phyloP scores from a whole-genome alignment of 257 asterid genomes.

The Vinca minor region DNA sequence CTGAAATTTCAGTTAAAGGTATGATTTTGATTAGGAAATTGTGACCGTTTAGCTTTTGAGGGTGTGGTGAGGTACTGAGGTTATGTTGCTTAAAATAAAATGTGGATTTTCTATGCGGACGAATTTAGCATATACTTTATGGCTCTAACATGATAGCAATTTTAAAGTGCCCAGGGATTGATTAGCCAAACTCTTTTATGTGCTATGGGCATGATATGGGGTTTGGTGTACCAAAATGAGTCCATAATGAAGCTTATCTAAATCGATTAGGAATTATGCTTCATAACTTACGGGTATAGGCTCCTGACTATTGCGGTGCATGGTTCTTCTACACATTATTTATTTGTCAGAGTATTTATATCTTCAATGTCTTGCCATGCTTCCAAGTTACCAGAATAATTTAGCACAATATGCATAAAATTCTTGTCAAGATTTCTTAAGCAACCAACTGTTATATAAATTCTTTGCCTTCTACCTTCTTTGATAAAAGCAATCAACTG shows the following conservation, averaged over 20 bases:
- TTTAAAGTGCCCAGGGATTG: background rate
- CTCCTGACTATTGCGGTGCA: background rate
- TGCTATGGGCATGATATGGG: background rate
- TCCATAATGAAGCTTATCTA: background rate
- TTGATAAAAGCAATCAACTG: background rate
- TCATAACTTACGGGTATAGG: background rate
- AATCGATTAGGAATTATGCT: background rate
- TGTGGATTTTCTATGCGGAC: background rate
- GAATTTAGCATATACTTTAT: background rate
- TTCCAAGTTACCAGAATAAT: background rate
- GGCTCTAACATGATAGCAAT: background rate
- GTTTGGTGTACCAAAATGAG: background rate
- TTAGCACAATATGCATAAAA: background rate
- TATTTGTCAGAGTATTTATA: background rate
- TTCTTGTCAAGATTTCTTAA: no score
- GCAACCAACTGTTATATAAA: no score
- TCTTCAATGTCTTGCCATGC: background rate
- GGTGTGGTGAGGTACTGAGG: background rate
- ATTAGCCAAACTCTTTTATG: background rate
- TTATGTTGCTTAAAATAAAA: no score
- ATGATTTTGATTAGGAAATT: background rate
- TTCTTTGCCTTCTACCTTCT: background rate
- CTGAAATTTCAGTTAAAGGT: background rate
- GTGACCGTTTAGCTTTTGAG: background rate
- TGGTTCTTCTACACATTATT: background rate